These are phyloP conservation scores for Arachnomyces sp. DNA, from an alignment of 2,329 filamentous ascomycete species.

Conservation along the genomic window DNA sequence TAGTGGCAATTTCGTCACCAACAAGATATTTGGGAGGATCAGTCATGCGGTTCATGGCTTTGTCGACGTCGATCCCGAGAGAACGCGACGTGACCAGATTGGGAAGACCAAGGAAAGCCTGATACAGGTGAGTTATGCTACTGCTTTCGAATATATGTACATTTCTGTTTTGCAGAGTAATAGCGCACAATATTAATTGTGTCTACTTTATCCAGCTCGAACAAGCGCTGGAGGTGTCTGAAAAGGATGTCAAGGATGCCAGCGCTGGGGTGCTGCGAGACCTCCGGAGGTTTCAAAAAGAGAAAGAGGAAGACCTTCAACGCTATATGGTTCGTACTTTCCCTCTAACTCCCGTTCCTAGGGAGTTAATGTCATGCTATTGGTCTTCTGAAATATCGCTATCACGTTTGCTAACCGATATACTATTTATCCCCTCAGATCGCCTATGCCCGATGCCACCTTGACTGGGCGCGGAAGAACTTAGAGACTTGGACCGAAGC, in stretches of 20 bases:
- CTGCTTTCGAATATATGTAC: neutral
- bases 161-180: neutral
- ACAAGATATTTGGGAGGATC: constrained; percentile 85
- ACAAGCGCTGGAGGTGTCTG: constrained; percentile 79
- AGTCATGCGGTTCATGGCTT: constrained; percentile 95
- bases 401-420: neutral
- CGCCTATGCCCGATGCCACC: constrained; percentile 83
- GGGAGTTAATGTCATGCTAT: neutral
- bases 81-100: constrained; percentile 84
- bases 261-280: constrained; percentile 83
- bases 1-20: constrained; percentile 87
- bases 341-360: neutral
- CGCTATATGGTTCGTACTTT: constrained; percentile 81
- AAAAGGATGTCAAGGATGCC: constrained; percentile 88
- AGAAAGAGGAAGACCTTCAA: constrained; percentile 91
- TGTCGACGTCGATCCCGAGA: constrained; percentile 90
- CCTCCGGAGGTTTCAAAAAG: constrained; percentile 81
- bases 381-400: neutral
- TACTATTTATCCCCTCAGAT: constrained; percentile 48
- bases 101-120: constrained; percentile 91
- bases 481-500: constrained; percentile 91
- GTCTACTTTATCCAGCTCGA: constrained; percentile 57
- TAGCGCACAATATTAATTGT: constrained; percentile 2
- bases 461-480: constrained; percentile 89
- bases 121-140: constrained; percentile 40